Evolutionary conservation across 306 rosid genomes (phyloP).

Genomic region (Rosa persica): DNA sequence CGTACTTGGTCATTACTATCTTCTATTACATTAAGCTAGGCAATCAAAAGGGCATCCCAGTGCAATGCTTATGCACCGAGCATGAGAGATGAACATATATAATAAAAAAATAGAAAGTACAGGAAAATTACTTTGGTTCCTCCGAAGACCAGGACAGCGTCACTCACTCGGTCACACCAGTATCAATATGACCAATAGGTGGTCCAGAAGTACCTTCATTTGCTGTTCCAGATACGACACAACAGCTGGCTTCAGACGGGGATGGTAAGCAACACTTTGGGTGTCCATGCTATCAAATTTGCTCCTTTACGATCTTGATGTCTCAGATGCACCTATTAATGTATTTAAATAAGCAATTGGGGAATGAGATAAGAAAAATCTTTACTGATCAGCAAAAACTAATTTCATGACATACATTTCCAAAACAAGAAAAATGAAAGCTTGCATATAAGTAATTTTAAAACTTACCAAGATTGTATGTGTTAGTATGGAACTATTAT

Average conservation of each 20-base stretch:
- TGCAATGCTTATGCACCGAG: neutral
- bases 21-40: neutral
- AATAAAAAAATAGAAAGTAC: neutral
- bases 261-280: slow-evolving; percentile 25
- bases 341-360: slow-evolving; percentile 2
- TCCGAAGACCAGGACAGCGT: slow-evolving; percentile 46
- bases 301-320: neutral
- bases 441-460: neutral
- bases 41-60: no score
- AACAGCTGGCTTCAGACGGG: slow-evolving; percentile 34
- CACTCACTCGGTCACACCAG: slow-evolving; percentile 37
- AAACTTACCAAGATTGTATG: neutral
- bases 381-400: no score
- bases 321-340: slow-evolving; percentile 13
- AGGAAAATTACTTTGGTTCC: slow-evolving; percentile 33
- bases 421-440: neutral
- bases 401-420: neutral
- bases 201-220: slow-evolving; percentile 44
- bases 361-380: no score
- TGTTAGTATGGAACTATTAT: neutral
- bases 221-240: slow-evolving; percentile 44
- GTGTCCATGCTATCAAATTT: slow-evolving; percentile 27
- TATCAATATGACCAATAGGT: slow-evolving; percentile 48
- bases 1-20: neutral
- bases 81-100: neutral